These are phyloP conservation scores for Typha latifolia DNA, from an alignment of 176 grass and related monocot species.

Conservation along the genomic window DNA sequence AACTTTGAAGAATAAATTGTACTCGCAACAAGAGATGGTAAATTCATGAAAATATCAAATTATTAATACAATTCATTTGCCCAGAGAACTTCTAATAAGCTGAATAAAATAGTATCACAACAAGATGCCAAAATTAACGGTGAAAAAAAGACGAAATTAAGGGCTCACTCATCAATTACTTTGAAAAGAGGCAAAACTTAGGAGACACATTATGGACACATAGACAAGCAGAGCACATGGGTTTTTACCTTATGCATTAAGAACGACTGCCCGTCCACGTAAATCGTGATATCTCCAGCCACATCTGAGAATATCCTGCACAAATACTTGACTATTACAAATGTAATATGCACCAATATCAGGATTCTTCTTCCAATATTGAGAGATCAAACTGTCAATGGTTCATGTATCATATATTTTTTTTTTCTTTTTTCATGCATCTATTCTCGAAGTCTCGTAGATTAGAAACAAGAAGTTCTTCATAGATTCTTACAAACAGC, in stretches of 20 bases:
- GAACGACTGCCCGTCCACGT: constrained; percentile 69
- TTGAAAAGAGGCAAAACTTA: constrained; percentile 1
- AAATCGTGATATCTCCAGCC: constrained; percentile 68
- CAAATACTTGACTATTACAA: constrained; percentile 10
- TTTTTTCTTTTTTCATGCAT: constrained; percentile 5
- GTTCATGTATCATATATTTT: constrained; percentile 1
- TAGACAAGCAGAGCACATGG: constrained; percentile 6
- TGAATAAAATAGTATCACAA: too few relatives aligned
- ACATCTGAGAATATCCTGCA: constrained; percentile 99
- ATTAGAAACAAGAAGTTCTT: too few relatives aligned
- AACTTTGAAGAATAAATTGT: too few relatives aligned
- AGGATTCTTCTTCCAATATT: background rate
- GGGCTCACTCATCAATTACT: too few relatives aligned
- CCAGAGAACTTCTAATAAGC: too few relatives aligned
- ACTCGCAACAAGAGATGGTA: too few relatives aligned
- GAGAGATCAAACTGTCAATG: background rate
- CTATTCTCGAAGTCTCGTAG: too few relatives aligned
- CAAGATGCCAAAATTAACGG: too few relatives aligned
- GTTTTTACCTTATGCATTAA: constrained; percentile 73
- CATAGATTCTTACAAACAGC: too few relatives aligned
- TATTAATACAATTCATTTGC: too few relatives aligned
- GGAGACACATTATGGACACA: background rate
- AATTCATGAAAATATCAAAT: too few relatives aligned
- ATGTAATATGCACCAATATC: background rate
- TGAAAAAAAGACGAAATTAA: too few relatives aligned